phyloP scores from a whole-genome alignment of 176 grass and related monocot species.

The sorghum (Sorghum bicolor) region Sorghum_bicolor_NCBIv3 NC_012870.2:73479001-73479500 shows the following conservation, averaged over 20 bases:
- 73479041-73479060: slow-evolving; percentile 91
- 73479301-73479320: background rate
- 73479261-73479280: slow-evolving; percentile 21
- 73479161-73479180: slow-evolving; percentile 97
- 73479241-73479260: slow-evolving; percentile 79
- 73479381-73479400: slow-evolving; percentile 49
- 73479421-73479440: background rate
- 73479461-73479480: slow-evolving; percentile 52
- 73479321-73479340: slow-evolving; percentile 4
- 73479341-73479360: slow-evolving; percentile 55
- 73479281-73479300: background rate
- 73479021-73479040: slow-evolving; percentile 50
- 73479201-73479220: slow-evolving; percentile 40
- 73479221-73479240: slow-evolving; percentile 70
- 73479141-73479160: slow-evolving; percentile 85
- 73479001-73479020: background rate
- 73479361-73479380: slow-evolving; percentile 52
- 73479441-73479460: background rate
- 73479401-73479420: background rate
- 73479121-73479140: slow-evolving; percentile 77
- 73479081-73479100: slow-evolving; percentile 52
- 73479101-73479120: slow-evolving; percentile 61
- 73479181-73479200: slow-evolving; percentile 67
- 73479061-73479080: slow-evolving; percentile 86
- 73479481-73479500: slow-evolving; percentile 96